A percentile compares a stretch with the other conserved stretches of the same genome.
Evolutionary conservation across 805 yeast genomes (phyloP).

Genomic region (Monosporozyma servazzii): DNA sequence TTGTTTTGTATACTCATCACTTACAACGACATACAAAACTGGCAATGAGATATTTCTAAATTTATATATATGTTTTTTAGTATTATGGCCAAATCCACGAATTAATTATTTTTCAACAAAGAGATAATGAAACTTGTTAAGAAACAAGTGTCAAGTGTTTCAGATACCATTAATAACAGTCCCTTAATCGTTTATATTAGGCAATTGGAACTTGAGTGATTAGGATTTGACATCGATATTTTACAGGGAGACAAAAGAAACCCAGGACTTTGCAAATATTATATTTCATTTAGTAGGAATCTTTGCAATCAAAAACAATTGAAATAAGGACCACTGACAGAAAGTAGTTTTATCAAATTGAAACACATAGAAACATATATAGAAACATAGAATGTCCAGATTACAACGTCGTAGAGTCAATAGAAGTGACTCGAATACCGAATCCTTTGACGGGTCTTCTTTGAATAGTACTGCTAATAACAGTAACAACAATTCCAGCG

Average conservation of each 20-base stretch:
- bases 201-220: neutral
- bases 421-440: conserved; percentile 24
- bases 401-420: conserved; percentile 73
- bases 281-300: no score
- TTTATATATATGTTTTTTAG: no score
- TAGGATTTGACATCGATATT: neutral
- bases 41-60: neutral
- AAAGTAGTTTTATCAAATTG: neutral
- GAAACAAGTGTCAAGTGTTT: neutral
- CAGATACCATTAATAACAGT: neutral
- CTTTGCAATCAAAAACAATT: neutral
- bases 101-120: neutral
- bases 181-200: neutral
- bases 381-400: conserved; percentile 38
- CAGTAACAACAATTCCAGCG: conserved; percentile 9
- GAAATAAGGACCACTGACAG: neutral
- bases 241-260: neutral
- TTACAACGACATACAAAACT: neutral
- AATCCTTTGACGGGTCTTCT: neutral
- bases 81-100: neutral
- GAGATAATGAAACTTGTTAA: neutral
- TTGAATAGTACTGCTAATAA: conserved; percentile 1
- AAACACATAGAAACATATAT: no score
- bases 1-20: neutral
- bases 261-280: neutral